Evolutionary conservation across 805 yeast species (phyloP).

Genomic region (Lachancea lanzarotensis): DNA sequence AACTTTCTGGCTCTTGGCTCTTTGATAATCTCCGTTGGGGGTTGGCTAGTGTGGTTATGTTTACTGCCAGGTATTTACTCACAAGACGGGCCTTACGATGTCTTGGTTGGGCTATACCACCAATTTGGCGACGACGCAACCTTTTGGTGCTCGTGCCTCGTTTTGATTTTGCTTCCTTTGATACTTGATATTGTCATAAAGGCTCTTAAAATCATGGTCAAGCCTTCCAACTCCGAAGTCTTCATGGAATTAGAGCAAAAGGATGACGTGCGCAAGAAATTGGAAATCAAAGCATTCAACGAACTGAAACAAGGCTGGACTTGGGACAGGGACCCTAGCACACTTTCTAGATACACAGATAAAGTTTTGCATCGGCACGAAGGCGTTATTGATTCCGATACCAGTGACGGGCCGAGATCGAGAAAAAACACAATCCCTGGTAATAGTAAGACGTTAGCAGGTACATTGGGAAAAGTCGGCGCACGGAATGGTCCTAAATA

Average conservation of each 20-base stretch:
- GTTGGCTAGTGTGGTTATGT: conserved; percentile 82
- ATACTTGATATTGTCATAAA: conserved; percentile 61
- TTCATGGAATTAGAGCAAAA: conserved; percentile 76
- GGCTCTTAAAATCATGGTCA: conserved; percentile 46
- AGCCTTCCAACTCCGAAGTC: conserved; percentile 69
- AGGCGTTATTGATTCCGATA: conserved; percentile 1
- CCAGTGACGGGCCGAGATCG: conserved; percentile 9
- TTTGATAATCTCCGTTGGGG: conserved; percentile 64
- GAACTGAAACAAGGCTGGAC: conserved; percentile 80
- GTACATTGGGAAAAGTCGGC: conserved; percentile 34
- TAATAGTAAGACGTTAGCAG: conserved; percentile 46
- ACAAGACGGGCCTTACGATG: conserved; percentile 55
- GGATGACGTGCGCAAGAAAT: conserved; percentile 51
- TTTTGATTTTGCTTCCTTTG: conserved; percentile 51
- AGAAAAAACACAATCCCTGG: conserved; percentile 22
- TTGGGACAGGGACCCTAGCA: conserved; percentile 45
- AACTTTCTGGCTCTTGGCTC: conserved; percentile 64
- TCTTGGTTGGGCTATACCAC: conserved; percentile 56
- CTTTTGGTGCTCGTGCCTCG: conserved; percentile 77
- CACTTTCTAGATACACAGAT: conserved; percentile 25
- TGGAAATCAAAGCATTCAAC: conserved; percentile 66
- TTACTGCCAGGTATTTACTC: conserved; percentile 65
- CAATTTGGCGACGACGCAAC: conserved; percentile 74
- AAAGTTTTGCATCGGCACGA: conserved; percentile 11
- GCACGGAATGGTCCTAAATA: conserved; percentile 12